Percentiles rank a stretch among this genome's conserved stretches.
These are phyloP conservation scores for Ceratocystis cubensis DNA, from an alignment of 2,329 filamentous ascomycete species.

Conservation along the genomic window DNA sequence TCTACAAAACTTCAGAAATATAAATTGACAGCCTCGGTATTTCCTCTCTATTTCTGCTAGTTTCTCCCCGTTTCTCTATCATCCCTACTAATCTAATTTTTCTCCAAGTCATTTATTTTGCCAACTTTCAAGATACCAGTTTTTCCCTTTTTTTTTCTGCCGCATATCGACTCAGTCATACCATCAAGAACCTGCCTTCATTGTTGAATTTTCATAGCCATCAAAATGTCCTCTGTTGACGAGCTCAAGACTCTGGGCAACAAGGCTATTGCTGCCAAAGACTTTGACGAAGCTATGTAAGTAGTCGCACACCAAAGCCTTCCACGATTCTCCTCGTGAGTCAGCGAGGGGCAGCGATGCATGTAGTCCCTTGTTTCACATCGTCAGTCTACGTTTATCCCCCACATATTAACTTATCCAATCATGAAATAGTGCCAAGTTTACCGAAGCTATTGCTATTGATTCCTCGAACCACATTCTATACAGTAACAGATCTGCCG, in stretches of 20 bases:
- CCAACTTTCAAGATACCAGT: conserved; percentile 6
- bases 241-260: conserved; percentile 96
- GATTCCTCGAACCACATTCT: conserved; percentile 89
- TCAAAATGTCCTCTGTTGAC: conserved; percentile 47
- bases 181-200: not conserved
- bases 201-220: not conserved
- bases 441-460: conserved; percentile 80
- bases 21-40: conserved; percentile 13
- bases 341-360: no score
- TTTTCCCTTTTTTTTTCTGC: not conserved
- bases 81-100: conserved; percentile 9
- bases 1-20: conserved; percentile 4
- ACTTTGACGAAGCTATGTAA: conserved; percentile 91
- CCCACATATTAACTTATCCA: not conserved
- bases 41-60: not conserved
- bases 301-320: conserved; percentile 30
- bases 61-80: not conserved
- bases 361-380: conserved; percentile 1
- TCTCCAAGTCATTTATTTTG: conserved; percentile 4
- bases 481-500: conserved; percentile 89
- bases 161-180: not conserved
- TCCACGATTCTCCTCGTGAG: not conserved
- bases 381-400: not conserved
- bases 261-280: conserved; percentile 95
- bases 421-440: conserved; percentile 58